Conservation (phyloP, 768 basidiomycete species). For the Phaeotremella fagi region DNA sequence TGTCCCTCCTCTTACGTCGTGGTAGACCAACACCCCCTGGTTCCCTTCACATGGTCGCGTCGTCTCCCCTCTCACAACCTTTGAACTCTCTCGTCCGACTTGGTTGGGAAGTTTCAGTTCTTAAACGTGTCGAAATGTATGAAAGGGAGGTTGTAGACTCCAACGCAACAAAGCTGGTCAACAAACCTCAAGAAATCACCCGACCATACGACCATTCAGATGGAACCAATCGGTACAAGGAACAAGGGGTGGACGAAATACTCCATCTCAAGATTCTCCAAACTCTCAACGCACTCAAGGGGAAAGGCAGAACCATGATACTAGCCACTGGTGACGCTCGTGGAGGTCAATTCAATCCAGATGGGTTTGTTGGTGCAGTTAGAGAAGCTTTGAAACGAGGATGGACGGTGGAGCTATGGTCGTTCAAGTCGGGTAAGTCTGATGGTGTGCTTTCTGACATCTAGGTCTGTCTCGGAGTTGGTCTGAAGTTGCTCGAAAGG, state of each 20-base stretch:
- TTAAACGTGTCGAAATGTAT: conserved; percentile 43
- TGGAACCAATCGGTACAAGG: conserved; percentile 50
- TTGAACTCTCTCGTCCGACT: conserved; percentile 42
- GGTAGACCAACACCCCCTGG: conserved; percentile 33
- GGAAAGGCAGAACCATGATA: conserved; percentile 60
- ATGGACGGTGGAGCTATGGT: conserved; percentile 92
- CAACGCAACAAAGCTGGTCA: conserved; percentile 10
- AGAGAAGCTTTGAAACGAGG: conserved; percentile 78
- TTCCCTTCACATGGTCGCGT: conserved; percentile 43
- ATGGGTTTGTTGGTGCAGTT: conserved; percentile 86
- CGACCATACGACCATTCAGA: neutral
- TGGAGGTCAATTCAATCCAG: conserved; percentile 84
- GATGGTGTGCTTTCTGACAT: neutral
- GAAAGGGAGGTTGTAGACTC: conserved; percentile 35
- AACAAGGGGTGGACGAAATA: conserved; percentile 93
- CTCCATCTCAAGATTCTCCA: conserved; percentile 89
- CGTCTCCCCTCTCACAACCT: conserved; percentile 40
- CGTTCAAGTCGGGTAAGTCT: conserved; percentile 66
- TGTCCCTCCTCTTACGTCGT: conserved; percentile 43
- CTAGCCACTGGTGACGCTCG: conserved; percentile 93
- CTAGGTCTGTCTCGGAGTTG: conserved; percentile 37
- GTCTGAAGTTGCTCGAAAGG: conserved; percentile 34
- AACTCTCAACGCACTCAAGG: conserved; percentile 57
- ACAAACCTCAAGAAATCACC: conserved; percentile 13
- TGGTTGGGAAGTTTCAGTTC: conserved; percentile 41